A percentile compares a stretch with the other conserved stretches of the same genome.
phyloP scores from a whole-genome alignment of 768 basidiomycete genomes.

The Serendipita vermifera region DNA sequence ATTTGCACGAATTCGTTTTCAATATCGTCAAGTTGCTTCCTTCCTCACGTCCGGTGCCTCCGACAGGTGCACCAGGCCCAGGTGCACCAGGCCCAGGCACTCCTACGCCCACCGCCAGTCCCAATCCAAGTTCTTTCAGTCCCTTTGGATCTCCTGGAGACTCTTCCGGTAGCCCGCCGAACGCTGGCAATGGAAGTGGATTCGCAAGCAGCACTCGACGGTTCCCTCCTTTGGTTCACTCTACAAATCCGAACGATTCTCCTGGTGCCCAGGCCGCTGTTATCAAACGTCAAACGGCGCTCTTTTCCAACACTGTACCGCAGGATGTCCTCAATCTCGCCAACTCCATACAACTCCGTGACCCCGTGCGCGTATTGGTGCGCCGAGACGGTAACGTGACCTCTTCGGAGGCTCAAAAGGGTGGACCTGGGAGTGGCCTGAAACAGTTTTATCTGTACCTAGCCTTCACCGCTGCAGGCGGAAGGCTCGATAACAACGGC shows the following conservation, averaged over 20 bases:
- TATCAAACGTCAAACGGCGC: constrained; percentile 76
- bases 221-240: background rate
- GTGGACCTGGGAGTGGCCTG: constrained; percentile 54
- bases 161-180: background rate
- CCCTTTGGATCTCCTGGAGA: constrained; percentile 17
- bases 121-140: constrained; percentile 14
- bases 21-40: constrained; percentile 87
- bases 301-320: constrained; percentile 97
- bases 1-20: constrained; percentile 89
- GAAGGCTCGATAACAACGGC: constrained; percentile 44
- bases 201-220: background rate
- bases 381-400: constrained; percentile 76
- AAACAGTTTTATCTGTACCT: constrained; percentile 96
- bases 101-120: constrained; percentile 16
- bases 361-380: constrained; percentile 96
- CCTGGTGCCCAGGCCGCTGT: constrained; percentile 20
- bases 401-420: constrained; percentile 50
- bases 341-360: constrained; percentile 80
- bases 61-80: constrained; percentile 34
- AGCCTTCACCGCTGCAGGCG: constrained; percentile 74
- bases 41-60: constrained; percentile 59
- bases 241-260: constrained; percentile 21
- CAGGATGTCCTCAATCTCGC: constrained; percentile 96
- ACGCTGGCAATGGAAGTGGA: background rate
- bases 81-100: constrained; percentile 21